Evolutionary conservation across 306 rosid genomes (phyloP).

Genomic region (Medicago lupulina): DNA sequence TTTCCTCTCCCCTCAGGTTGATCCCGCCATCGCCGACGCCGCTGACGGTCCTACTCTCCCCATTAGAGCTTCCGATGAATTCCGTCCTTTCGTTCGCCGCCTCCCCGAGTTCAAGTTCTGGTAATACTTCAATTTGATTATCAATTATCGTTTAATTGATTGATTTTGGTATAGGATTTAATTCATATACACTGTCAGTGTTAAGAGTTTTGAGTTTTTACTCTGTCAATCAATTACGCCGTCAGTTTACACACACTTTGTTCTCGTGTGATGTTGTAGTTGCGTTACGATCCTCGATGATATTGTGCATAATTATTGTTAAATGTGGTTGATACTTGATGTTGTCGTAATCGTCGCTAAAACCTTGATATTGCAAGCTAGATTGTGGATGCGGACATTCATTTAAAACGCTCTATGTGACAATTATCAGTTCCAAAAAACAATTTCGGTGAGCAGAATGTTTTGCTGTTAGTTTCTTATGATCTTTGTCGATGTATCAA

Average conservation of each 20-base stretch:
- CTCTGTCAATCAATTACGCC: too few relatives aligned
- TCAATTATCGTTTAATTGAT: background rate
- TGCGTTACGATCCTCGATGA: background rate
- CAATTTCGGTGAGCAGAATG: too few relatives aligned
- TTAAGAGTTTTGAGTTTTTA: too few relatives aligned
- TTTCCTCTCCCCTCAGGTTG: constrained; percentile 94
- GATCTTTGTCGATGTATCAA: background rate
- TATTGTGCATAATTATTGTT: background rate
- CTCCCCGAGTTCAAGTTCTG: constrained; percentile 97
- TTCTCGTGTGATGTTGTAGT: background rate
- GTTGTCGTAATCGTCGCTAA: background rate
- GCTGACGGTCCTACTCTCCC: constrained; percentile 86
- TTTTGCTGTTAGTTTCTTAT: constrained; percentile 35
- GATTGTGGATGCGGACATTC: background rate
- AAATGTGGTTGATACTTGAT: background rate
- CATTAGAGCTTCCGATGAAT: constrained; percentile 87
- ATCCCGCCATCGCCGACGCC: constrained; percentile 68
- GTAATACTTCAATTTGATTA: constrained; percentile 38
- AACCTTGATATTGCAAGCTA: background rate
- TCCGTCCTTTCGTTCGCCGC: constrained; percentile 97
- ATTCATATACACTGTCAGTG: too few relatives aligned
- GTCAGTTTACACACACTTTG: background rate
- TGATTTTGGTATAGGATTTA: background rate
- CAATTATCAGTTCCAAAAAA: background rate
- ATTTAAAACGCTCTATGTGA: background rate